Evolutionary conservation across 225 moss, liverwort and hornwort species (phyloP), one percentile per base, ranked within the genome.

Genomic region (Polytrichum formosum): DNA sequence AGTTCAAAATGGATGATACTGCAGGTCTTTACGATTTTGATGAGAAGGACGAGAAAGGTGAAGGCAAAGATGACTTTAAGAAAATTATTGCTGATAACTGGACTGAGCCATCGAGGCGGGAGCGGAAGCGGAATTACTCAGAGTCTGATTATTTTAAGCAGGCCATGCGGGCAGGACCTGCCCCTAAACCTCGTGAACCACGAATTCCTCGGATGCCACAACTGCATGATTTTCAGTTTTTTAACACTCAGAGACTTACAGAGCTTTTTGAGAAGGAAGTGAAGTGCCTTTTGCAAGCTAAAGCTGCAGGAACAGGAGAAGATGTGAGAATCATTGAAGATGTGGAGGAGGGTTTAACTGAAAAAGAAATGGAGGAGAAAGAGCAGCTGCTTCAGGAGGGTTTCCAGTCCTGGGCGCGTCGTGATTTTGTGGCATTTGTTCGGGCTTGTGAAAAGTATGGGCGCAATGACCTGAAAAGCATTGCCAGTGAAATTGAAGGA

Each of bases 1-100:
- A 94, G 81, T 99, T 99, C 73, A 99, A 99, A 76, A 99, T 99
- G 98, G 94, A 99, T 76, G 98, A 99, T 66, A 99, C 94, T 84
- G 98, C 94, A 37, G 98, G 98, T 23, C 87, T 99, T 5, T 99
- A 99, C 59, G 92, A 90, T 65, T 99, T 99, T 67, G 98, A 94
- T 70, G 94, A 93, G 55, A 85, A 93, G 71, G 98, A 94, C 77
- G 94, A 99, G 25, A 92, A 93, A 81, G 98, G 90, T 28, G 98
- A 99, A 20, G 85, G 85, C 6, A 99, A 90, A 78, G 84, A 91
- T 25, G 98, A 99, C 67, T 85, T 99, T 46, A 99, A 99, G 65
- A 90, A 90, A 73, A 90, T 99, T 77, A 71, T 99, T 28, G 94
- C 98, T 28, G 98, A 94, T 55, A 99, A 99, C 70, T 99, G 98